Base-by-base conservation (phyloP, 768 basidiomycete species). In the Mycena polygramma region DNA sequence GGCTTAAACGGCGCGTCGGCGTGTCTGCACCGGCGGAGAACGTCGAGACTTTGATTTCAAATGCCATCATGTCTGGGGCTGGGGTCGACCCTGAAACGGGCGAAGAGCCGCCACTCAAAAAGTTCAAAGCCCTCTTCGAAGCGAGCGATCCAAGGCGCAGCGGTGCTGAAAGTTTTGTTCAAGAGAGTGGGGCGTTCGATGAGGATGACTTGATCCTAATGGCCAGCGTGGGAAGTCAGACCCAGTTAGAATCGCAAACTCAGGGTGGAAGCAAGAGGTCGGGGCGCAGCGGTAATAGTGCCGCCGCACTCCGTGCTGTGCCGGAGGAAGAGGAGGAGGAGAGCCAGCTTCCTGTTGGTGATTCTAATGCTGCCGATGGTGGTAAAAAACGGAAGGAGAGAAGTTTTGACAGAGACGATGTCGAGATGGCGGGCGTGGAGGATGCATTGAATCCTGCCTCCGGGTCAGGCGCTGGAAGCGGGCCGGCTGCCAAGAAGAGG, bases 71-170 rank as follows among this genome's bases (percentile, higher is more conserved):
- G 48, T 76, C 79, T 6, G 63, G 71, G 15, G n/a, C 79, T 6
- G 63, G 71, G 15, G n/a, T 49, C 30, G 68, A 46, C 11, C 67
- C 75, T 36, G 70, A 67, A 19, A 68, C 76, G 20, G 71, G 69
- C 26, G 78, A 75, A 66, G 90, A 90, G 70, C 92, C 90, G 0
- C 87, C 90, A 3, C 77, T 88, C 35, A 93, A 93, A 76, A 92
- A 89, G 77, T 92, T 90, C 82, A 91, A 89, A 73, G 88, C 89
- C 0, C 81, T 93, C 14, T 93, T 92, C 70, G 92, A 93, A 20
- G 87, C 89, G 11, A 90, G 83, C 51, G 83, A 90, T 75, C 90
- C 89, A 36, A 84, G 84, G 70, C 77, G 80, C 70, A 72, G 82
- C 74, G 69, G 72, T 52, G 75, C 79, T 26, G 78, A 81, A 22